Conservation (phyloP, 345 rosid species). For the Microthlaspi erraticum region DNA sequence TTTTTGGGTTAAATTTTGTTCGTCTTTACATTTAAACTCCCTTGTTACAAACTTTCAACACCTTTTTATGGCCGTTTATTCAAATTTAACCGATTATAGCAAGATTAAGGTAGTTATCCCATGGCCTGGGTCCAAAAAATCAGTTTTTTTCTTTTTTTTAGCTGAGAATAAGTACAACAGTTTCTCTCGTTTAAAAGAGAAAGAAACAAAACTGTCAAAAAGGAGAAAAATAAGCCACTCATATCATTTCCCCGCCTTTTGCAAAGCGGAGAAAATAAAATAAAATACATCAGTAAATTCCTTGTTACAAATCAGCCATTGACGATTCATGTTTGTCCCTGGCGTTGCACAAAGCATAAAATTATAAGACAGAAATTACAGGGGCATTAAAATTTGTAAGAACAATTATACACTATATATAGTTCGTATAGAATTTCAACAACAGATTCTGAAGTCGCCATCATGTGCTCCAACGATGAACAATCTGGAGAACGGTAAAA, state of each 20-base stretch:
- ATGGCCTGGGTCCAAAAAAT: background rate
- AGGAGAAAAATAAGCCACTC: too few relatives aligned
- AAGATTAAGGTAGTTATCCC: background rate
- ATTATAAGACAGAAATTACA: background rate
- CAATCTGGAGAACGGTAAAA: conserved; percentile 74
- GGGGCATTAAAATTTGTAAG: background rate
- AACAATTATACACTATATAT: conserved; percentile 10
- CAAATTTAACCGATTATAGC: background rate
- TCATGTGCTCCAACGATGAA: conserved; percentile 90
- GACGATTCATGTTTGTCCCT: conserved; percentile 16
- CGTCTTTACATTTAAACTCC: conserved; percentile 9
- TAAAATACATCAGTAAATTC: conserved; percentile 10
- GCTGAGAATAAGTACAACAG: background rate
- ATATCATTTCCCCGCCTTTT: too few relatives aligned
- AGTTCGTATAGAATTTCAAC: conserved; percentile 48
- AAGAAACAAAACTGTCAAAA: background rate
- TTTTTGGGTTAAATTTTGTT: conserved; percentile 31
- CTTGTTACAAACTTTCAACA: conserved; percentile 14
- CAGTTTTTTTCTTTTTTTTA: background rate
- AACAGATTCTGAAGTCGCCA: conserved; percentile 78
- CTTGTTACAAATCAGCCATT: conserved; percentile 5
- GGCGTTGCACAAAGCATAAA: background rate
- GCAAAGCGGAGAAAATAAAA: background rate
- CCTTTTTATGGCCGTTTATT: background rate
- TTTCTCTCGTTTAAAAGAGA: background rate